Evolutionary conservation across 2,329 filamentous ascomycete species (phyloP).

Genomic region (Aspergillus sclerotialis): DNA sequence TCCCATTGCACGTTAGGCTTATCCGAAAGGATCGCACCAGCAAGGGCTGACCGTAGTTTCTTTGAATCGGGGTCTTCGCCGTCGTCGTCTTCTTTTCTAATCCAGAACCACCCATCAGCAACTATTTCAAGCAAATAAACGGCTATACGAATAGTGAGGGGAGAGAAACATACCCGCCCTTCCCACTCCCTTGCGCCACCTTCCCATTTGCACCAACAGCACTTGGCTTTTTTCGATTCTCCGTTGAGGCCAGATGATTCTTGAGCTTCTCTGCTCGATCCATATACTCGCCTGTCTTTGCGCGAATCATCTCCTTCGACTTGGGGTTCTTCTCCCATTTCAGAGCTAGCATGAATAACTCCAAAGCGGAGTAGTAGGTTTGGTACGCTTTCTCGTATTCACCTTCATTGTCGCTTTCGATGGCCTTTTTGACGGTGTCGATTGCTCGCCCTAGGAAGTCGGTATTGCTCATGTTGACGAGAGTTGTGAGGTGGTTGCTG

Average conservation of each 20-base stretch:
- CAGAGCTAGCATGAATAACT: constrained; percentile 96
- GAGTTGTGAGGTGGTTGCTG: constrained; percentile 4
- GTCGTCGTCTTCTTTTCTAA: constrained; percentile 52
- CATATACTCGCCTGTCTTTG: constrained; percentile 95
- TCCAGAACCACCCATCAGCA: constrained; percentile 2
- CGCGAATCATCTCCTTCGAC: constrained; percentile 93
- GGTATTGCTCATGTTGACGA: constrained; percentile 74
- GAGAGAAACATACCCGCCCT: constrained; percentile 44
- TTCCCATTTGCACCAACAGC: constrained; percentile 47
- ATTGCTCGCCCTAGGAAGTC: constrained; percentile 97
- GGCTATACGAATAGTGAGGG: constrained; percentile 1
- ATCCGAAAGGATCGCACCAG: constrained; percentile 88
- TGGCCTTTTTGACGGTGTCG: constrained; percentile 93
- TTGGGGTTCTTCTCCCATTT: constrained; percentile 99
- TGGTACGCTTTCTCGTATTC: constrained; percentile 98
- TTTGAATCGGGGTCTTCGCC: constrained; percentile 85
- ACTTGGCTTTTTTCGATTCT: constrained; percentile 45
- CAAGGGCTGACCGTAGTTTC: constrained; percentile 85
- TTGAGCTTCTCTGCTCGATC: constrained; percentile 98
- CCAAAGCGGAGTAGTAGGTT: constrained; percentile 88
- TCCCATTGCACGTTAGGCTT: constrained; percentile 97
- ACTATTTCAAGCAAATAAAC: too few species aligned
- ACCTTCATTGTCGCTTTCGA: constrained; percentile 89
- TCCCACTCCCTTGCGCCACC: constrained; percentile 44
- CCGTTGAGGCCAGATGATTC: constrained; percentile 66